A percentile compares a stretch with the other conserved stretches of the same genome.
Evolutionary conservation across 202 grass and related monocot genomes (phyloP).

Genomic region (Cymbopogon flexuosus): DNA sequence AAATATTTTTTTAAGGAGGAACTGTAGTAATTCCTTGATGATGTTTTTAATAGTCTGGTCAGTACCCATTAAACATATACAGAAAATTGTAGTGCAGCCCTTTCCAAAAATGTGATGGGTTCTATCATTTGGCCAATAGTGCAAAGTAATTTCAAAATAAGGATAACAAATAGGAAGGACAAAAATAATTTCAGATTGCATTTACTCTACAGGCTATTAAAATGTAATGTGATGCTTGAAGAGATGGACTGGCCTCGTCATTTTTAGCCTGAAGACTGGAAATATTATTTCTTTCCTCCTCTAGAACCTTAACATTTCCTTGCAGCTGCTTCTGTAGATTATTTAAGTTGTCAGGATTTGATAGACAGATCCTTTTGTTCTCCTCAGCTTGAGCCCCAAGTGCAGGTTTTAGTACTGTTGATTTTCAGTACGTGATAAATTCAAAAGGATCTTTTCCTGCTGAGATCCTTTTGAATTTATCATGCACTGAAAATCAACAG

Average conservation of each 20-base stretch:
- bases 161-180: too few relatives aligned
- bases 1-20: neutral
- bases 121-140: neutral
- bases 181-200: neutral
- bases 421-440: too few relatives aligned
- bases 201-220: neutral
- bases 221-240: neutral
- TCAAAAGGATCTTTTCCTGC: too few relatives aligned
- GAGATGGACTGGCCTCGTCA: conserved; percentile 47
- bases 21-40: too few relatives aligned
- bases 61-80: neutral
- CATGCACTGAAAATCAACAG: neutral
- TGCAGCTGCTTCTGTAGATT: too few relatives aligned
- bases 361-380: too few relatives aligned
- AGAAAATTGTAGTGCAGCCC: neutral
- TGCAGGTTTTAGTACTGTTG: too few relatives aligned
- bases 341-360: too few relatives aligned
- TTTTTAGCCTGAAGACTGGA: conserved; percentile 40
- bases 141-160: neutral
- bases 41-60: neutral
- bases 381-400: too few relatives aligned
- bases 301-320: neutral
- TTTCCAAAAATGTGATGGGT: neutral
- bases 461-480: too few relatives aligned
- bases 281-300: conserved; percentile 46